A percentile compares a stretch with the other conserved stretches of the same genome.
phyloP scores from a whole-genome alignment of 2,329 filamentous ascomycete species.

The Xylariomycetidae sp. region DNA sequence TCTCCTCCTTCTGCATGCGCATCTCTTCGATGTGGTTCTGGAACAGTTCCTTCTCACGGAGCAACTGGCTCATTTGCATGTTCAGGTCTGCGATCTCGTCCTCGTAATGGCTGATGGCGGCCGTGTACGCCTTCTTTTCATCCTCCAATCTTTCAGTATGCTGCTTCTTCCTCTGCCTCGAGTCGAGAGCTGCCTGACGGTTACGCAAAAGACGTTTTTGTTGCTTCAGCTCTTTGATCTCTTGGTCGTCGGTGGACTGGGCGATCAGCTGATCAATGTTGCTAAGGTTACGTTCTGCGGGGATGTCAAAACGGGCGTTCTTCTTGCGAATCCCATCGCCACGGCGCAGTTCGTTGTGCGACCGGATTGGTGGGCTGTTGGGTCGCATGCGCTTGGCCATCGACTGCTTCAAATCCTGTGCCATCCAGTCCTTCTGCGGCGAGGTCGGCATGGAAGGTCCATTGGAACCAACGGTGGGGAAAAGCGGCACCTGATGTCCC shows the following conservation, averaged over 20 bases:
- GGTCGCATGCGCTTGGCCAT: slow-evolving; percentile 59
- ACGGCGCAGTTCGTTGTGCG: slow-evolving; percentile 70
- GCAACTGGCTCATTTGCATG: slow-evolving; percentile 64
- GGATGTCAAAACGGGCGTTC: slow-evolving; percentile 97
- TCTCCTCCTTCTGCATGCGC: slow-evolving; percentile 84
- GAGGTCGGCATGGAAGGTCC: slow-evolving; percentile 50
- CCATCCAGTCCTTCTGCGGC: slow-evolving; percentile 56
- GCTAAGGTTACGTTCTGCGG: slow-evolving; percentile 83
- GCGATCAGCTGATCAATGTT: slow-evolving; percentile 94
- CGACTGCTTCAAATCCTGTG: slow-evolving; percentile 43
- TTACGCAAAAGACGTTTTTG: slow-evolving; percentile 94
- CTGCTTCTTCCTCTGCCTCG: slow-evolving; percentile 94
- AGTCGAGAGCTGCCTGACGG: slow-evolving; percentile 94
- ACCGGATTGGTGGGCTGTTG: slow-evolving; percentile 65
- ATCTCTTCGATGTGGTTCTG: slow-evolving; percentile 71
- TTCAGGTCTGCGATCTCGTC: slow-evolving; percentile 68
- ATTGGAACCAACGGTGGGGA: slow-evolving; percentile 43
- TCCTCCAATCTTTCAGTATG: slow-evolving; percentile 95
- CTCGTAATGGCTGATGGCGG: slow-evolving; percentile 72
- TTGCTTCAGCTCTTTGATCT: slow-evolving; percentile 97
- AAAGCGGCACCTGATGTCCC: slow-evolving; percentile 47
- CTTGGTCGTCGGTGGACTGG: slow-evolving; percentile 81
- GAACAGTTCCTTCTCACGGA: slow-evolving; percentile 69
- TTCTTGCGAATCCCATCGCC: slow-evolving; percentile 96
- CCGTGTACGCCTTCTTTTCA: slow-evolving; percentile 89